Conservation (phyloP, 805 yeast species). For the Saturnispora saitoi region DNA sequence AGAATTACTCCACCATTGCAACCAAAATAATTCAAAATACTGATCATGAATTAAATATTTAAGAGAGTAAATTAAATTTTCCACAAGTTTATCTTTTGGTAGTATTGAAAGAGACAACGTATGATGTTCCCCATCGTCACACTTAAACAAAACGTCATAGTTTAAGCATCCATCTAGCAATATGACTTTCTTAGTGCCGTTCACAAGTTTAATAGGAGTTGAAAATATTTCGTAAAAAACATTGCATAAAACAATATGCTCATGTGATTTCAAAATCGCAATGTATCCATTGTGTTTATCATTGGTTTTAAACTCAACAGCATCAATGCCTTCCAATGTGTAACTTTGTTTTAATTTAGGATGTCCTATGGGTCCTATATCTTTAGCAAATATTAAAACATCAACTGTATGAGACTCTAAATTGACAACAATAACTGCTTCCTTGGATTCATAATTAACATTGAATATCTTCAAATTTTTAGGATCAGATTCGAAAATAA, state of each 20-base stretch:
- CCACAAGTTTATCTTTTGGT: conserved; percentile 39
- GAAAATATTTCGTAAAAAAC: conserved; percentile 50
- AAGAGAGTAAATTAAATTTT: conserved; percentile 40
- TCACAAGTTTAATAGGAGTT: conserved; percentile 22
- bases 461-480: conserved; percentile 30
- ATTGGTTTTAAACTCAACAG: conserved; percentile 30
- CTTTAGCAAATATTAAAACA: conserved; percentile 36
- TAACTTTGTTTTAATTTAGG: conserved; percentile 20
- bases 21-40: conserved; percentile 48
- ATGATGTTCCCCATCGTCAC: conserved; percentile 19
- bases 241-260: conserved; percentile 37
- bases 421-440: conserved; percentile 53
- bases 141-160: conserved; percentile 20
- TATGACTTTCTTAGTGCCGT: conserved; percentile 17
- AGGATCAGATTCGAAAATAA: conserved; percentile 28
- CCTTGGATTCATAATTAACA: conserved; percentile 43
- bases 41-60: conserved; percentile 49
- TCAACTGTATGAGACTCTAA: conserved; percentile 33
- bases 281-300: conserved; percentile 36
- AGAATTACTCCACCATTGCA: conserved; percentile 53
- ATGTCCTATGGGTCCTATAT: conserved; percentile 13
- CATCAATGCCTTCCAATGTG: conserved; percentile 28
- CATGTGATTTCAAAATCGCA: conserved; percentile 31
- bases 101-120: conserved; percentile 31
- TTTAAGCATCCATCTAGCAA: conserved; percentile 20